Percentiles rank a stretch among this genome's conserved stretches.
Conservation (phyloP, 1,284 basidiomycete species). For the Retiboletus flavoniger region DNA sequence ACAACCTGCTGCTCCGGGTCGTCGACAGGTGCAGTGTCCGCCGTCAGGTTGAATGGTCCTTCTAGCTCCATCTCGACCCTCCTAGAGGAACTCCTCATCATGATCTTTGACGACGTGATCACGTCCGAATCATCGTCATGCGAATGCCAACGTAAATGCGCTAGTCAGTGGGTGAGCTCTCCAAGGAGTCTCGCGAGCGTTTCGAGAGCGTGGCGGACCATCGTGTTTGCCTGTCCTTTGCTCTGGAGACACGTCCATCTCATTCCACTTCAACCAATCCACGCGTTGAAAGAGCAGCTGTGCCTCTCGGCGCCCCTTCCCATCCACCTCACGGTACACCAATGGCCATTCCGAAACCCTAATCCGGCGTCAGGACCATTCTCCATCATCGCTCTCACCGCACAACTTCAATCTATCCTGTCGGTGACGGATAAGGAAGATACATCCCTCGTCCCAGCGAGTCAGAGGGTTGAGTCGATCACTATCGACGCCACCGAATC, state of each 20-base stretch:
- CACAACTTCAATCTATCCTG: conserved; percentile 22
- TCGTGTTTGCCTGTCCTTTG: conserved; percentile 17
- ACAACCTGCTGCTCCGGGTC: neutral
- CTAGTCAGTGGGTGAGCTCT: conserved; percentile 1
- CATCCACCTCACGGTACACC: conserved; percentile 18
- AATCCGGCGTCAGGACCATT: conserved; percentile 2
- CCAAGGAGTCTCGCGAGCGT: conserved; percentile 19
- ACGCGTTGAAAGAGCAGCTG: conserved; percentile 19
- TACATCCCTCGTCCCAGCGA: conserved; percentile 3
- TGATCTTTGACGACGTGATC: conserved; percentile 22
- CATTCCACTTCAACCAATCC: conserved; percentile 13
- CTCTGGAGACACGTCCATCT: conserved; percentile 24
- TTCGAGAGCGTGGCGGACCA: conserved; percentile 15
- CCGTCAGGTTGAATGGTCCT: neutral
- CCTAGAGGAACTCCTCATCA: conserved; percentile 22
- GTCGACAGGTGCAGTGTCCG: neutral
- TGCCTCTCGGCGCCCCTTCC: conserved; percentile 12
- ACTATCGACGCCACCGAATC: conserved; percentile 15
- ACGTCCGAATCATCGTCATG: conserved; percentile 9
- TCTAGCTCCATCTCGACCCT: conserved; percentile 15
- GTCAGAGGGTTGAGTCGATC: conserved; percentile 16
- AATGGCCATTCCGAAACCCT: conserved; percentile 21
- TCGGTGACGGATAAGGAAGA: conserved; percentile 1
- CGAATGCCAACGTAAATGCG: neutral
- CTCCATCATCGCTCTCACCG: conserved; percentile 17